phyloP scores from a whole-genome alignment of 305 asterid species.

The Fraxinus velutina region DNA sequence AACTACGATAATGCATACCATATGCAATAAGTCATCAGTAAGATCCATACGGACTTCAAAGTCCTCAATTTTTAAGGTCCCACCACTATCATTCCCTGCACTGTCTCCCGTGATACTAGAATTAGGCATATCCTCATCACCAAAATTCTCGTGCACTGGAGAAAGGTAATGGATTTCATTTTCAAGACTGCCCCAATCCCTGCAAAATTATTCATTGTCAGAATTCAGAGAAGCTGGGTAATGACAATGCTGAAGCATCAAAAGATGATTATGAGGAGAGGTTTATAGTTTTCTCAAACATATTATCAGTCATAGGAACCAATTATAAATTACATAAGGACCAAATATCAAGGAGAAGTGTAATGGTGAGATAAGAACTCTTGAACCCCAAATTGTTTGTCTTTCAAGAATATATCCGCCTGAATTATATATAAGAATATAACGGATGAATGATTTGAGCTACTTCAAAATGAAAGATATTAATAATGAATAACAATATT shows the following conservation, averaged over 20 bases:
- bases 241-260: neutral
- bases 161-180: slow-evolving; percentile 34
- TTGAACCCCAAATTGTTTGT: neutral
- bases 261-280: slow-evolving; percentile 1
- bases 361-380: neutral
- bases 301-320: neutral
- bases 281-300: neutral
- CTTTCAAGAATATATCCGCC: neutral
- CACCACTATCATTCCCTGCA: slow-evolving; percentile 35
- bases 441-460: neutral
- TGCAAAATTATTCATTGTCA: slow-evolving; percentile 30
- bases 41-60: slow-evolving; percentile 81
- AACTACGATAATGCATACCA: slow-evolving; percentile 44
- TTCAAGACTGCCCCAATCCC: slow-evolving; percentile 51
- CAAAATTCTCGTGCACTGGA: slow-evolving; percentile 31
- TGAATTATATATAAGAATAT: neutral
- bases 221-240: neutral
- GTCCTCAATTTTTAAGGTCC: slow-evolving; percentile 40
- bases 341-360: neutral
- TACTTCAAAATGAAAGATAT: neutral
- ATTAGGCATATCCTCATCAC: slow-evolving; percentile 33
- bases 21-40: slow-evolving; percentile 86
- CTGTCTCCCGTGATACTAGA: slow-evolving; percentile 29
- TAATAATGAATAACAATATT: neutral
- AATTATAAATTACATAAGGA: neutral